Evolutionary conservation across 495 filamentous ascomycete genomes (phyloP), one percentile per base, ranked within the genome.

Genomic region (Penicillium daleae): DNA sequence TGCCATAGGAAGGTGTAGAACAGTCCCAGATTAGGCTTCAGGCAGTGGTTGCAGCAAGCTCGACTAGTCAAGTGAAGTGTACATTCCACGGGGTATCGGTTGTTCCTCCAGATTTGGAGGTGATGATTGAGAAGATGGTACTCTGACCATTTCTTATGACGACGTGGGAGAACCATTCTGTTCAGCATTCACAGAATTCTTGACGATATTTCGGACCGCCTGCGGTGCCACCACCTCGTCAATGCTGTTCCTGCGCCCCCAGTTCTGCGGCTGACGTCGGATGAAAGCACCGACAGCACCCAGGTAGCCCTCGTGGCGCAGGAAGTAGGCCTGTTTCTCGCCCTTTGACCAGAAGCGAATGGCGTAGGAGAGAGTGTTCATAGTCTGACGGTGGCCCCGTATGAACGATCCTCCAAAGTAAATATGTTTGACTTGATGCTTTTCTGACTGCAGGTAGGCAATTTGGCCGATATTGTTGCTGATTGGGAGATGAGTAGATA

Each of bases 381-480:
- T 98, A 17, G 95, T 99, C 74, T 98, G 96, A 12, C 87, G 86
- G 74, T 99, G 95, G 46, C 95, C 94, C 15, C 96, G 89, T 71
- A 99, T 99, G 75, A 98, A 99, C 9, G 89, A 93, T 8, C 95
- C 95, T 13, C 95, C 95, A 69, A 99, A 99, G 76, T 99, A 99
- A 58, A 99, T 98, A 71, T 93, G 88, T 56, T 91, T 89, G 21
- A 97, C 83, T 51, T 86, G 82, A 74, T 99, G 93, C 69, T 96
- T 95, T 67, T 97, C 92, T 32, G 91, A 93, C 69, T 97, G 93
- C 24, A 99, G 81, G 74, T 96, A 97, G 39, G 95, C 92, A 63
- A 99, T 97, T 80, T 99, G 95, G 13, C 95, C 95, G 57, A 99
- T 97, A 76, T 99, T 99, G 77, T 99, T 98, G 74, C 92, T 89